Evolutionary conservation across 129 eudicot species (phyloP).

Genomic region (Artemisia tridentata): DNA sequence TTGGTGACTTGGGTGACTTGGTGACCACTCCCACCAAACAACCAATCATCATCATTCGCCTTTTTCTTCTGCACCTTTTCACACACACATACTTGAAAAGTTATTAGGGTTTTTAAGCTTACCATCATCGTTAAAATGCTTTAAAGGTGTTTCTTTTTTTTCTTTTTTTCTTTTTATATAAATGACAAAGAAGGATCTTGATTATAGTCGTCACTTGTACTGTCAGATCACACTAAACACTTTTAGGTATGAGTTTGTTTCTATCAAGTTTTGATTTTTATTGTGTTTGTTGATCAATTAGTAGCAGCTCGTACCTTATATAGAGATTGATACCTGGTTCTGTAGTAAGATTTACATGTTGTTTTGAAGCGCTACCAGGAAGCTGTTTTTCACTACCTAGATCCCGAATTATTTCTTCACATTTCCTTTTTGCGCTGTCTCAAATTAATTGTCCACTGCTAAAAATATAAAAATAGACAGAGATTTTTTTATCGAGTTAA

Average conservation of each 20-base stretch:
- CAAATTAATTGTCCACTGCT: background rate
- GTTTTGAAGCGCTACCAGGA: background rate
- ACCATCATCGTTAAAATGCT: too few relatives aligned
- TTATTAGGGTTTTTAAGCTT: background rate
- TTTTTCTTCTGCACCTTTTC: slow-evolving; percentile 17
- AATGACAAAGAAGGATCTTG: slow-evolving; percentile 36
- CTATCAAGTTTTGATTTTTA: background rate
- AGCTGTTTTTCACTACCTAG: background rate
- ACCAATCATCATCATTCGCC: slow-evolving; percentile 23
- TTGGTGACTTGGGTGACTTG: too few relatives aligned
- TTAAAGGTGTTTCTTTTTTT: too few relatives aligned
- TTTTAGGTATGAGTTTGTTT: slow-evolving; percentile 21
- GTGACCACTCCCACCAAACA: too few relatives aligned
- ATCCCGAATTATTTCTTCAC: background rate
- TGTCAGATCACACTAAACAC: slow-evolving; percentile 27
- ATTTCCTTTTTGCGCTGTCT: too few relatives aligned
- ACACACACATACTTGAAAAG: slow-evolving; percentile 18
- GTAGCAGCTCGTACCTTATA: background rate
- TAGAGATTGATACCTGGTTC: background rate
- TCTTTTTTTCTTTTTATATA: slow-evolving; percentile 3
- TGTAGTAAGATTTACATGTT: too few relatives aligned
- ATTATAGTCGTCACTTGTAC: slow-evolving; percentile 18
- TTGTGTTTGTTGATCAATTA: background rate
- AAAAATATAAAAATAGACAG: too few relatives aligned
- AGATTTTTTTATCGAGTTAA: background rate